Evolutionary conservation across 2,329 filamentous ascomycete species (phyloP), one percentile per base, ranked within the genome.

Genomic region (Septoria petroselini): DNA sequence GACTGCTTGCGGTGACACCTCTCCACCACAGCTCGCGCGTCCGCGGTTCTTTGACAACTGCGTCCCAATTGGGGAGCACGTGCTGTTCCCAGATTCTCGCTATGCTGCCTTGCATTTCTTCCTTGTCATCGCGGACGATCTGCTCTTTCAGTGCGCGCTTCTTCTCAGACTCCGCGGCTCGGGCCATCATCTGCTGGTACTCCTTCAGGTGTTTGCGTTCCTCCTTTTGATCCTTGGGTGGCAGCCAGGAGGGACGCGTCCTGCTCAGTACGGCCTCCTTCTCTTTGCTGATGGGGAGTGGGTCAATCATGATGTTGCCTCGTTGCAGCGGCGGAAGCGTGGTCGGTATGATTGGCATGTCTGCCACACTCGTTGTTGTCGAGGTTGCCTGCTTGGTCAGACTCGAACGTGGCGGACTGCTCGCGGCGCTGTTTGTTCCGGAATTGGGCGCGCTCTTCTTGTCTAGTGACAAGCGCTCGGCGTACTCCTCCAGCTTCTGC

Each of bases 201-300:
- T 93, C 83, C 63, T 81, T 90, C 58, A 98, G 67, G 69, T 98
- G 93, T 59, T 84, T 85, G 66, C 82, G 87, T 72, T 98, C 93
- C 69, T 98, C 93, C 46, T 86, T 86, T 1, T 89, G 91, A 58
- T 93, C 84, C 70, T 93, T 93, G 1, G 88, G 88, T 1, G 88
- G 88, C 2, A 93, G 74, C 88, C 88, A 93, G 1, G 86, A 90
- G 0, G 88, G 88, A 30, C 88, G 78, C 1, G 63, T 93, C 14
- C 88, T 78, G 18, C 86, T 89, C 17, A 93, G 74, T 1, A 91
- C 86, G 2, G 87, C 87, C 63, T 91, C 86, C 67, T 93, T 93
- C 70, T 93, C 88, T 67, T 88, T 90, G 38, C 87, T 91, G 21
- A 91, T 82, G 12, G 88, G 88, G 29, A 93, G 73, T 3, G 88